A percentile compares a stretch with the other conserved stretches of the same genome.
Evolutionary conservation across 768 basidiomycete species (phyloP).

Genomic region (Macrolepiota fuliginosa): DNA sequence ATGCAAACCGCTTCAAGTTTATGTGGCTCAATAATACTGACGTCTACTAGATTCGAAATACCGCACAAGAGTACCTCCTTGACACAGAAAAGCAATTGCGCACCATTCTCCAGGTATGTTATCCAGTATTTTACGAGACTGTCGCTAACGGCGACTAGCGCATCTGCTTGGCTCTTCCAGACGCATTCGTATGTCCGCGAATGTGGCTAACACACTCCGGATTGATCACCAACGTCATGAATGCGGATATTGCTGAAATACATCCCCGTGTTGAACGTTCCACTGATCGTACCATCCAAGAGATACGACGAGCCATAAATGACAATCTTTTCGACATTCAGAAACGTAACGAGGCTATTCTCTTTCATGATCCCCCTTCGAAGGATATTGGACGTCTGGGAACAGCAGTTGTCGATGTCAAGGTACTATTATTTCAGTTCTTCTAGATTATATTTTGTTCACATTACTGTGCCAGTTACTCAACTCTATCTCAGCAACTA

Average conservation of each 20-base stretch:
- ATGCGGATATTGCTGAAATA: slow-evolving; percentile 30
- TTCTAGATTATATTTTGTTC: background rate
- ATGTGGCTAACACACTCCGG: slow-evolving; percentile 57
- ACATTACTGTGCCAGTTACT: slow-evolving; percentile 46
- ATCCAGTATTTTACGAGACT: background rate
- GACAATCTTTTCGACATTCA: slow-evolving; percentile 69
- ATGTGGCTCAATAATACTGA: background rate
- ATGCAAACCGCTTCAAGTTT: background rate
- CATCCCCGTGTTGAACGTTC: slow-evolving; percentile 16
- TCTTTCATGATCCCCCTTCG: slow-evolving; percentile 65
- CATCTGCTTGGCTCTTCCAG: slow-evolving; percentile 66
- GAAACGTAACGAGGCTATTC: slow-evolving; percentile 77
- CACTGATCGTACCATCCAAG: slow-evolving; percentile 30
- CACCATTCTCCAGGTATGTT: slow-evolving; percentile 57
- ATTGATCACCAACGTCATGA: slow-evolving; percentile 46
- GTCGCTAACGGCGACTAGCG: slow-evolving; percentile 39
- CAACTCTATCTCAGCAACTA: slow-evolving; percentile 70
- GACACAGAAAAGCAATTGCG: slow-evolving; percentile 53
- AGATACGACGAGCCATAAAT: slow-evolving; percentile 46
- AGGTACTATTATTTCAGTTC: slow-evolving; percentile 27
- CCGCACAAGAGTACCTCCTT: slow-evolving; percentile 53
- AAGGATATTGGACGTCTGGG: slow-evolving; percentile 59
- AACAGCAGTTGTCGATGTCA: slow-evolving; percentile 55
- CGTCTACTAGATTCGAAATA: slow-evolving; percentile 45
- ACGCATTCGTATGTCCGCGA: slow-evolving; percentile 71